Conservation (phyloP, 495 filamentous ascomycete species). For the Lasiosphaeria hispida region DNA sequence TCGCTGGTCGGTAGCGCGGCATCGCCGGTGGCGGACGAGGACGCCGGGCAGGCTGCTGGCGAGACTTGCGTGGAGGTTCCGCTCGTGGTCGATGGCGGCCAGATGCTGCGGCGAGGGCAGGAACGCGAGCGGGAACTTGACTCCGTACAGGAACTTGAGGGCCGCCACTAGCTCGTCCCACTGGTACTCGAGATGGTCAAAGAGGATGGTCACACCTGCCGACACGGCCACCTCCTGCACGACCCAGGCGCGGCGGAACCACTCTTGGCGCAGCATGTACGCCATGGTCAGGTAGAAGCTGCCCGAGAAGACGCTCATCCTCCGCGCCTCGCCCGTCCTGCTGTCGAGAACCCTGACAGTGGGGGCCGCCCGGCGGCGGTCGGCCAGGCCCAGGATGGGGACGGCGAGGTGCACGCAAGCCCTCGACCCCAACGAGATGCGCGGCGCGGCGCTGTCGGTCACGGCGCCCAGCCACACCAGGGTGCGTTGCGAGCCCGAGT, state of each 20-base stretch:
- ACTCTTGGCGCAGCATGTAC: not conserved
- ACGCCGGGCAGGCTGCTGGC: conserved; percentile 1
- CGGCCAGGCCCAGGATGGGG: not conserved
- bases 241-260: conserved; percentile 7
- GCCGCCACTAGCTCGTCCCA: not conserved
- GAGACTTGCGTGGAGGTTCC: not conserved
- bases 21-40: not conserved
- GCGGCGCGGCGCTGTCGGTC: not conserved
- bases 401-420: not conserved
- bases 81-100: not conserved
- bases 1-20: conserved; percentile 3
- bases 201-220: not conserved
- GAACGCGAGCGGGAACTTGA: conserved; percentile 4
- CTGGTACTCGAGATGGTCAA: conserved; percentile 4
- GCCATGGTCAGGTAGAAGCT: not conserved
- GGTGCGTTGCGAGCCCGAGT: conserved; percentile 3
- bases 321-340: not conserved
- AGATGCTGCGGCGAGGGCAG: conserved; percentile 3
- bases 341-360: not conserved
- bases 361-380: not conserved
- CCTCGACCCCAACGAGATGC: not conserved
- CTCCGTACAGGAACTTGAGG: not conserved
- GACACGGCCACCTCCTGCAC: conserved; percentile 4
- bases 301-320: not conserved
- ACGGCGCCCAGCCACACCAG: conserved; percentile 1